Conservation (phyloP, 441 rosid species). For the Kokia cookei region DNA sequence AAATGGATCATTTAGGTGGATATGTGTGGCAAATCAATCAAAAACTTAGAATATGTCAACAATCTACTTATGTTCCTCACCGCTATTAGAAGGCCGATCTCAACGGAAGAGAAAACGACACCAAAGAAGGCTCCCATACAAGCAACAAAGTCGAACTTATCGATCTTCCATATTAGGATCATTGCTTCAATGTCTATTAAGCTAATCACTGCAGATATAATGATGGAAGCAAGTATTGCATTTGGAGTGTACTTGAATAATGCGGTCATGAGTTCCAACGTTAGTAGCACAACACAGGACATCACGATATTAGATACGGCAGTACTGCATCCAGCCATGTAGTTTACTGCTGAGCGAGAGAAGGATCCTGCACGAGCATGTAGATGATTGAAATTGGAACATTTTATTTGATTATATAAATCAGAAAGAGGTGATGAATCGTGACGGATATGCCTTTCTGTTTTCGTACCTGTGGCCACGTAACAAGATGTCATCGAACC, state of each 20-base stretch:
- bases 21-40: neutral
- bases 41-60: neutral
- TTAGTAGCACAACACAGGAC: conserved; percentile 57
- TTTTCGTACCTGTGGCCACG: conserved; percentile 69
- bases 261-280: conserved; percentile 72
- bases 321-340: conserved; percentile 56
- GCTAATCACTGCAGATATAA: conserved; percentile 58
- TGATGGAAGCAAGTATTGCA: conserved; percentile 76
- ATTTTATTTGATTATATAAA: neutral
- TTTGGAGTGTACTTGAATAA: conserved; percentile 93
- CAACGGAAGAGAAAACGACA: conserved; percentile 58
- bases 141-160: conserved; percentile 58
- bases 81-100: conserved; percentile 71
- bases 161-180: conserved; percentile 49
- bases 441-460: neutral
- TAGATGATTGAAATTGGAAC: neutral
- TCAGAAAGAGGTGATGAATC: neutral
- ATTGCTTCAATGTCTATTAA: conserved; percentile 60
- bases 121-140: conserved; percentile 97
- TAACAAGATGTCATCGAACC: conserved; percentile 96
- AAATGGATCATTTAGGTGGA: neutral
- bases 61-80: conserved; percentile 30
- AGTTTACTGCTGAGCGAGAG: conserved; percentile 85
- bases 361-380: conserved; percentile 58
- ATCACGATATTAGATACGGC: conserved; percentile 58